Base-by-base conservation (phyloP, 345 rosid species). In the Salix koriyanagi region DNA sequence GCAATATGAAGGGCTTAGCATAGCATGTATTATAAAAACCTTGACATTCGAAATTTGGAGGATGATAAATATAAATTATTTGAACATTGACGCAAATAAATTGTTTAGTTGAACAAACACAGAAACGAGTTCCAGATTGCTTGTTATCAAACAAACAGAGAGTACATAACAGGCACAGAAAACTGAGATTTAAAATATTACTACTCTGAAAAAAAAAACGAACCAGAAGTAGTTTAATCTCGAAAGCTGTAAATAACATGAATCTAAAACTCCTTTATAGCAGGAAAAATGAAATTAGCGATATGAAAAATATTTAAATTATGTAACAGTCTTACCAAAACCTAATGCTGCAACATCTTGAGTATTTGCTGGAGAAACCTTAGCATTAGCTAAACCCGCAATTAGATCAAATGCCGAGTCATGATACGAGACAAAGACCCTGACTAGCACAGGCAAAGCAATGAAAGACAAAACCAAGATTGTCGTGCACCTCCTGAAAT, bases 401-500 rank as follows among this genome's bases (percentile, higher is more conserved):
- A 52, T 71, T 44, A 23, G n/a, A 46, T 50, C 65, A 34, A 62
- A 70, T 5, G 56, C 34, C 32, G 70, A 71, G 79, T 71, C 64
- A 14, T 14, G n/a, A 48, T 60, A 71, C 37, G 52, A 30, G 61
- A 61, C 71, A 46, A 50, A 39, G 32, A 72, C 44, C 30, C 41
- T 56, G 19, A 78, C 16, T 26, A 72, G 42, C 60, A 66, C 65
- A 26, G 80, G 68, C 76, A 78, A 72, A 54, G 36, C 76, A 18
- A 78, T 71, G 32, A 78, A 39, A 36, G 30, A 65, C 66, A 67
- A 25, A 9, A 72, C 76, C 13, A 78, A 54, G 41, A 72, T 21
- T 39, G 26, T 66, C 8, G 39, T 56, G 34, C 56, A 54, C 28
- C 76, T 67, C 70, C 72, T 78, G 72, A 30, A 72, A 19, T 58